Base-by-base conservation (phyloP, 805 yeast species). In the Huiozyma naganishii region DNA sequence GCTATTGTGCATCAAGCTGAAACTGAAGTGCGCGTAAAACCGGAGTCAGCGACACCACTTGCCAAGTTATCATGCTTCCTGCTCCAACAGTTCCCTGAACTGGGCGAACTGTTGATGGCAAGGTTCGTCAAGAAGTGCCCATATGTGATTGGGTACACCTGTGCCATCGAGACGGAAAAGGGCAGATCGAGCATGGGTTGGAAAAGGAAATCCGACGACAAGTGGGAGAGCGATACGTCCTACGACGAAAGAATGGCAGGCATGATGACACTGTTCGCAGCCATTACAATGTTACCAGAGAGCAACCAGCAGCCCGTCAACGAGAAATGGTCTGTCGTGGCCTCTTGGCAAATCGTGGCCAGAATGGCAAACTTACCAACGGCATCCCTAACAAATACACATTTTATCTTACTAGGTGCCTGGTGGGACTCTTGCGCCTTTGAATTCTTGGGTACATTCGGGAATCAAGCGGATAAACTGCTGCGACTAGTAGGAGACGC, bases 111-210 rank as follows among this genome's bases (percentile, higher is more conserved):
- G 8, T 49, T 70, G 29, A 65, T 79, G 56, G 95, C 97, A 0
- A 73, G 97, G 49, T 76, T 89, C 57, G 84, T 87, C 32, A 90
- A 90, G 61, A 87, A 88, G 55, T 92, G 97, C 57, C 97, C 97
- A 1, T 74, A 74, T 47, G 74, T 89, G 13, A 79, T 92, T 39
- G 98, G 98, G 0, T 90, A 72, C 59, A 71, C 83, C 0, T 81
- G 94, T 54, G 45, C 73, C 1, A 76, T 83, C 29, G 86, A 81
- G 43, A 83, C 95, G 0, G 95, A 80, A 50, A 82, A 80, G 51
- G 97, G 95, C 3, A 70, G 95, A 44, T 45, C 62, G 11, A 69
- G 80, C 41, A 88, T 90, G 97, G 98, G 96, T 3, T 90, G 92
- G 87, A 80, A 79, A 51, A 67, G 83, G 38, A 68, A 58, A 33